A percentile compares a stretch with the other conserved stretches of the same genome.
phyloP scores from a whole-genome alignment of 2,329 filamentous ascomycete species.

The Xylaria arbuscula region DNA sequence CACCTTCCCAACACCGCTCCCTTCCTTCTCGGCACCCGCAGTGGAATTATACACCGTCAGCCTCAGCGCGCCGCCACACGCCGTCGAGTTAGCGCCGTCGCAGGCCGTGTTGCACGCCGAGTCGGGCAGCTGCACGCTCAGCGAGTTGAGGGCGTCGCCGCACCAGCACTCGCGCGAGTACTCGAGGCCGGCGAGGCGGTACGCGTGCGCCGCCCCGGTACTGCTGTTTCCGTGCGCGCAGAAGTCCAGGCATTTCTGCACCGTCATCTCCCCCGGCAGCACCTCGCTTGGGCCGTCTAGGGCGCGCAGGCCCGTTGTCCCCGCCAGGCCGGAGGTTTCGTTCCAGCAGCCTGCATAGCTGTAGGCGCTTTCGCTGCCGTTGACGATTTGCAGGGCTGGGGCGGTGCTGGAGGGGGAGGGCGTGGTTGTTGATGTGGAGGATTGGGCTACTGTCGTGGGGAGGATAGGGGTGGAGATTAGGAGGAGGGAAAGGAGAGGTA shows the following conservation, averaged over 20 bases:
- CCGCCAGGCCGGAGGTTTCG: constrained; percentile 61
- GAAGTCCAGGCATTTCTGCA: constrained; percentile 61
- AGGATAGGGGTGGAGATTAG: constrained; percentile 8
- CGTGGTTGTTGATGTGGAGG: constrained; percentile 14
- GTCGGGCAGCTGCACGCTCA: constrained; percentile 60
- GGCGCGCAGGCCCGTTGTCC: constrained; percentile 57
- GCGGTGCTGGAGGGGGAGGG: constrained; percentile 3
- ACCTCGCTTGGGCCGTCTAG: constrained; percentile 57
- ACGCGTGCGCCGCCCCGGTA: constrained; percentile 50
- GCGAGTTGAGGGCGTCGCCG: constrained; percentile 59
- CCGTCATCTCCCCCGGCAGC: constrained; percentile 61
- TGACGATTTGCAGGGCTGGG: constrained; percentile 13
- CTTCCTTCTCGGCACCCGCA: neutral
- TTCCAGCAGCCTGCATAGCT: constrained; percentile 68
- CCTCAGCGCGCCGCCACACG: constrained; percentile 66
- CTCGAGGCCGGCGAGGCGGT: constrained; percentile 66
- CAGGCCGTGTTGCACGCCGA: constrained; percentile 63
- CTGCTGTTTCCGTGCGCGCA: constrained; percentile 53
- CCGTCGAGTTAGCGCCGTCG: constrained; percentile 61
- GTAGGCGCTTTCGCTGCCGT: constrained; percentile 52
- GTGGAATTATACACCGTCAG: constrained; percentile 57
- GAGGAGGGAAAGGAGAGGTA: constrained; percentile 8
- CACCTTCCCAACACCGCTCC: constrained; percentile 11
- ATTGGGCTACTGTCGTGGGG: constrained; percentile 7
- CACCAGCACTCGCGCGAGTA: constrained; percentile 71